These are phyloP conservation scores for Fusarium multiceps DNA, from an alignment of 2,329 filamentous ascomycete genomes.

Conservation along the genomic window DNA sequence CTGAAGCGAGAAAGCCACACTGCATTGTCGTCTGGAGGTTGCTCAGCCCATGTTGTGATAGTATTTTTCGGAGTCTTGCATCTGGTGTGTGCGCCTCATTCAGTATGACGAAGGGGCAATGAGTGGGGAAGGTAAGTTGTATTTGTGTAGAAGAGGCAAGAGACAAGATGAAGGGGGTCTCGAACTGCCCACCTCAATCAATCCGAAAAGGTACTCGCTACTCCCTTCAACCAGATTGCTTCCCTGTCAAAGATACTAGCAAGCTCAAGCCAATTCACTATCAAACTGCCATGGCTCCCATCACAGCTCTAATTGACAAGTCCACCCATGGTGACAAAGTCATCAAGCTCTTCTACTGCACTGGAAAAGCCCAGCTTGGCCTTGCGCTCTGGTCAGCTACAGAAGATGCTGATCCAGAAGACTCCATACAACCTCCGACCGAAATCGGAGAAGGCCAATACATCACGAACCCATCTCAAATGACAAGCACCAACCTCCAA, in stretches of 20 bases:
- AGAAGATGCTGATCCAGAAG: not conserved
- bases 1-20: not conserved
- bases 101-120: fast-evolving
- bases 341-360: not conserved
- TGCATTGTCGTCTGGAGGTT: not conserved
- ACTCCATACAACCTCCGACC: not conserved
- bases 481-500: not conserved
- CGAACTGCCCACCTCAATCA: not conserved
- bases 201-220: too few relatives aligned
- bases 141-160: not conserved
- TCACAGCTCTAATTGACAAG: not conserved
- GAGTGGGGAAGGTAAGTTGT: fast-evolving
- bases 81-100: not conserved
- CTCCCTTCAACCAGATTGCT: too few relatives aligned
- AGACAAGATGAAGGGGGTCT: not conserved
- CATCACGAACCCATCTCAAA: not conserved
- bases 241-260: too few relatives aligned
- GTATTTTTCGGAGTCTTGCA: fast-evolving
- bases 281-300: not conserved
- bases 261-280: too few relatives aligned
- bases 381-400: not conserved
- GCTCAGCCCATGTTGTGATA: not conserved
- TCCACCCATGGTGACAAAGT: not conserved
- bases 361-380: not conserved
- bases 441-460: not conserved